phyloP scores from a whole-genome alignment of 306 rosid species.

The Crotalaria pallida region DNA sequence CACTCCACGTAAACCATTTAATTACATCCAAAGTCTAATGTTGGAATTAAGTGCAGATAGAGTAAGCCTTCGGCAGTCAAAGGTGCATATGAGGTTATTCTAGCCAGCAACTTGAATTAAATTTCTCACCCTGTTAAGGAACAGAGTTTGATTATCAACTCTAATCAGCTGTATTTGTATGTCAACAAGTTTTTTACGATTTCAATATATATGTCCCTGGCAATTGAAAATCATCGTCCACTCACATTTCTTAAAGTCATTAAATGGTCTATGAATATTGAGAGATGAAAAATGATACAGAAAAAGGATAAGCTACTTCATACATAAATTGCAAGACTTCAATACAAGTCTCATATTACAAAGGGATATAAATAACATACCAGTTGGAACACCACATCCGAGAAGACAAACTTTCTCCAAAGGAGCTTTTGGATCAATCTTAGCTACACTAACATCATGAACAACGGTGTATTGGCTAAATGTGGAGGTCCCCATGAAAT shows the following conservation, averaged over 20 bases:
- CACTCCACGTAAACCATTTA: not conserved
- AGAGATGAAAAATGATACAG: not conserved
- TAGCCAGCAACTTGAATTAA: not conserved
- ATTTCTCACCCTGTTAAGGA: not conserved
- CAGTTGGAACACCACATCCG: conserved; percentile 89
- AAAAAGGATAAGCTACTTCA: not conserved
- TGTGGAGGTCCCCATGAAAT: conserved; percentile 96
- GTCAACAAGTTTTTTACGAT: not conserved
- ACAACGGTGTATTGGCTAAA: conserved; percentile 96
- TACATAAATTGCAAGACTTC: not conserved
- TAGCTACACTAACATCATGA: conserved; percentile 94
- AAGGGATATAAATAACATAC: conserved; percentile 10
- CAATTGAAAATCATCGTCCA: not conserved
- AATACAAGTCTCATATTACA: not conserved
- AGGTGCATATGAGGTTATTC: not conserved
- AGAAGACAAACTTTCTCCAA: conserved; percentile 90
- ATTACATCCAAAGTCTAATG: too few species aligned
- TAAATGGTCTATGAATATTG: not conserved
- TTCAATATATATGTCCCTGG: not conserved
- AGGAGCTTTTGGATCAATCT: conserved; percentile 83
- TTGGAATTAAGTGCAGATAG: too few species aligned
- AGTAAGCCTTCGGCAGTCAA: not conserved
- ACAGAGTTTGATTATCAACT: too few species aligned
- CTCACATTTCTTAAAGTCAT: not conserved
- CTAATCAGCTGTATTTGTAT: not conserved